Evolutionary conservation across 176 grass and related monocot species (phyloP), one percentile per base, ranked within the genome.

Genomic region (Tillandsia fasciculata): DNA sequence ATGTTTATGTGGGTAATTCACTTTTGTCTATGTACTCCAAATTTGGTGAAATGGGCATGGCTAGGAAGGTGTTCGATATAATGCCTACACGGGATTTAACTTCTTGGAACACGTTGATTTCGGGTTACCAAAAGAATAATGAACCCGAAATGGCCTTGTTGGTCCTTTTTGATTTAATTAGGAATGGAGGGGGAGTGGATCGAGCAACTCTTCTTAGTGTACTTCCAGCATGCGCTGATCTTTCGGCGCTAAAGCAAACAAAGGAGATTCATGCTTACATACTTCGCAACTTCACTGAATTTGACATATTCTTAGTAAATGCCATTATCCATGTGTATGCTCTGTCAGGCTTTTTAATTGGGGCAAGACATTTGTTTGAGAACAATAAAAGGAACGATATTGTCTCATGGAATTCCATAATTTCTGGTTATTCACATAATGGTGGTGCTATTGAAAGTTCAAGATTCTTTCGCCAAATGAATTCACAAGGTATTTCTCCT

Each of bases 11-110:
- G 0, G 84, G 81, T n/a, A 91, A 85, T 49, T 74, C 88, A 0
- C 78, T 87, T 49, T 63, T 87, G 26, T 82, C 80, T 51, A 87
- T 91, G 88, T 84, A 82, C 50, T 91, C 78, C 51, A 85, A 87
- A 51, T 77, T 77, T 5, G 88, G 88, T 9, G 74, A 57, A 61
- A 77, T 77, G 9, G 51, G 2, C 3, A 53, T 72, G 51, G 88
- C 88, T 3, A 48, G 24, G 3, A 64, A 28, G 11, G 27, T 91
- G 13, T 91, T 91, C 22, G 3, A 84, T n/a, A 52, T 48, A 50
- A 85, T 82, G 76, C 53, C 2, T 13, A 13, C 64, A 24, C 83
- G 63, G 72, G 88, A 91, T 71, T 67, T 87, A 71, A 84, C 78
- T 68, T 70, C 88, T 64, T 87, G 84, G 84, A 91, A 85, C 17